Base-by-base conservation (phyloP, 352 stramenopile genomes). In the Globisporangium canariense region DNA sequence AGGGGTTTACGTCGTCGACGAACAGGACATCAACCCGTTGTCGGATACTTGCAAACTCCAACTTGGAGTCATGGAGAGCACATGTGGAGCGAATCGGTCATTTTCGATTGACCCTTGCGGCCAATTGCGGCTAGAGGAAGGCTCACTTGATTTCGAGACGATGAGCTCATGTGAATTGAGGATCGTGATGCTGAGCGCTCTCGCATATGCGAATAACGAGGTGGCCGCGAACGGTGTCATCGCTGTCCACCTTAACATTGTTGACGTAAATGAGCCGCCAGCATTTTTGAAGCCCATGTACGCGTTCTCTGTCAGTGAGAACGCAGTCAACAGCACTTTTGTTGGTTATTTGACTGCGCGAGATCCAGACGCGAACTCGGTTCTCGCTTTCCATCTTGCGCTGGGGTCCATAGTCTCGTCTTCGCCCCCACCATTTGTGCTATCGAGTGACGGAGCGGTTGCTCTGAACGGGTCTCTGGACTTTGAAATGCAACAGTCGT, bases 401-500 rank as follows among this genome's bases (percentile, higher is more conserved):
- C 1, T 56, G 9, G 50, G 58, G 4, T 16, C 59, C 9, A 30
- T 14, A 9, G 25, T 9, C 14, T 4, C 41, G 14, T 47, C 41
- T 9, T 18, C 36, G 1, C 32, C 16, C 2, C 18, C 16, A 0
- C 59, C 59, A 10, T 58, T 64, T 58, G 46, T 51, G 14, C 36
- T 64, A 14, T 55, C 43, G 2, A 56, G 1, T 18, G 47, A 58
- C 9, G 59, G 59, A 5, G 34, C 38, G 5, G 30, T 64, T 18
- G 8, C 46, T 8, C 1, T 58, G 13, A 41, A 28, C 7, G 59
- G 51, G 0, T 32, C 47, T 4, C 56, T 79, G 0, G 43, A 79
- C 56, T 77, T 55, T 25, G 67, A 75, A 16, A 57, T 10, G 5
- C 34, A 57, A 6, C 60, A 36, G 16, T 62, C 55, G 13, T 71